phyloP scores from a whole-genome alignment of 495 filamentous ascomycete genomes.

The Hypoxylon fragiforme region DNA sequence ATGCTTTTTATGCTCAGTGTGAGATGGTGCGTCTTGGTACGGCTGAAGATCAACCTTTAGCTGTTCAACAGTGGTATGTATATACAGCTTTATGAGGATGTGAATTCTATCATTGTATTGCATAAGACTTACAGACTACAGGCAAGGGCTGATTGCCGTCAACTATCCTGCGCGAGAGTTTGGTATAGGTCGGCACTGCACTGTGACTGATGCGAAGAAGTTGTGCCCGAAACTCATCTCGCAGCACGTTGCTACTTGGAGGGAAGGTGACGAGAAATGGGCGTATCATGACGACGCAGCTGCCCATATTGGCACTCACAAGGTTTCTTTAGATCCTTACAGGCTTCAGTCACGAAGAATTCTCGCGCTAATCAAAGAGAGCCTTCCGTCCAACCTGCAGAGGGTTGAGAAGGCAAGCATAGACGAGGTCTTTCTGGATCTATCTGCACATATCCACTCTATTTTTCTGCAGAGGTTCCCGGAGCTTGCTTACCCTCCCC shows the following conservation, averaged over 20 bases:
- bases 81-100: too few species aligned
- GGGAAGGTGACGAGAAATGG: slow-evolving; percentile 88
- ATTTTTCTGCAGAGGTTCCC: slow-evolving; percentile 78
- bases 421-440: slow-evolving; percentile 88
- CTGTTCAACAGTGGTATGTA: slow-evolving; percentile 81
- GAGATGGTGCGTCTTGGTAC: slow-evolving; percentile 84
- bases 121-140: slow-evolving; percentile 35
- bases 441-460: slow-evolving; percentile 78
- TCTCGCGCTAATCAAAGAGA: slow-evolving; percentile 76
- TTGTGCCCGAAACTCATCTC: slow-evolving; percentile 79
- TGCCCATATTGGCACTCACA: slow-evolving; percentile 79
- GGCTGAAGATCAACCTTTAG: slow-evolving; percentile 75
- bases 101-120: too few species aligned
- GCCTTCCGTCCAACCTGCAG: slow-evolving; percentile 63
- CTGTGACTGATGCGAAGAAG: slow-evolving; percentile 81
- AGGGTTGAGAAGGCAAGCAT: slow-evolving; percentile 89
- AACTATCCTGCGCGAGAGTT: slow-evolving; percentile 89
- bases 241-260: slow-evolving; percentile 95
- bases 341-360: slow-evolving; percentile 83
- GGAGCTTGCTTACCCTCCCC: slow-evolving; percentile 64
- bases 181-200: slow-evolving; percentile 75
- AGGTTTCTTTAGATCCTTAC: slow-evolving; percentile 93
- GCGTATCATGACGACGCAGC: slow-evolving; percentile 81
- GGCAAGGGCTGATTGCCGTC: slow-evolving; percentile 85
- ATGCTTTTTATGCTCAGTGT: slow-evolving; percentile 98